Conservation (phyloP, 345 rosid species). For the Pseudoturritis turrita region DNA sequence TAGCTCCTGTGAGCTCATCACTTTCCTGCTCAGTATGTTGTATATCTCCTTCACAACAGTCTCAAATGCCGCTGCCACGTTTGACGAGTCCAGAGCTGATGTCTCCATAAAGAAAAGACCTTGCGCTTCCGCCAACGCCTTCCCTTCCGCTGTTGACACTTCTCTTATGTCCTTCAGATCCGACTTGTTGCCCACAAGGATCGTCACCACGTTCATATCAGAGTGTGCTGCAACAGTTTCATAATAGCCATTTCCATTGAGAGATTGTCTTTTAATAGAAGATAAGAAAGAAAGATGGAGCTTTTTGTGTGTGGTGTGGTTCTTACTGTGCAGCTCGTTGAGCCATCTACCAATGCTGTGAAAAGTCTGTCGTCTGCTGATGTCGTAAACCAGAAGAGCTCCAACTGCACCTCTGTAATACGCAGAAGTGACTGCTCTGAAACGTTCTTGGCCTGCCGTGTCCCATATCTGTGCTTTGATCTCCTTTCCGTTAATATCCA, state of each 20-base stretch:
- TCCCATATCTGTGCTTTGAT: constrained; percentile 98
- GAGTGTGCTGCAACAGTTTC: constrained; percentile 71
- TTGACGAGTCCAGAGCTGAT: constrained; percentile 92
- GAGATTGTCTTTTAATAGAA: neutral
- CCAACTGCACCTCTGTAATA: constrained; percentile 98
- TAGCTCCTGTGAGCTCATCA: constrained; percentile 70
- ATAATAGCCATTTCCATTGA: neutral
- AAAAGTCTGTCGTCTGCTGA: constrained; percentile 87
- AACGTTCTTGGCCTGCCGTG: constrained; percentile 98
- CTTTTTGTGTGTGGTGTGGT: neutral
- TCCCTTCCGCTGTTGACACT: constrained; percentile 82
- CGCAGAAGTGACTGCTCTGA: constrained; percentile 96
- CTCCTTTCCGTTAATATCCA: constrained; percentile 87
- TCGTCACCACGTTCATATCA: constrained; percentile 95
- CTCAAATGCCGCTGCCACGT: constrained; percentile 83
- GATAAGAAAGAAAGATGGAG: neutral
- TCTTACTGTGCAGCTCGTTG: constrained; percentile 95
- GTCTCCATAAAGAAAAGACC: constrained; percentile 95
- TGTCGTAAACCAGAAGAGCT: constrained; percentile 92
- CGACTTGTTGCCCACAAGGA: constrained; percentile 85
- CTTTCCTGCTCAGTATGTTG: constrained; percentile 84
- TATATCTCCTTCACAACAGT: constrained; percentile 92
- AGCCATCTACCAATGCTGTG: constrained; percentile 94
- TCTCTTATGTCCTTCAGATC: constrained; percentile 94
- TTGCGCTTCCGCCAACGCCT: constrained; percentile 78